A percentile compares a stretch with the other conserved stretches of the same genome.
These are phyloP conservation scores for Penicillium arizonense DNA, from an alignment of 495 filamentous ascomycete genomes.

Conservation along the genomic window DNA sequence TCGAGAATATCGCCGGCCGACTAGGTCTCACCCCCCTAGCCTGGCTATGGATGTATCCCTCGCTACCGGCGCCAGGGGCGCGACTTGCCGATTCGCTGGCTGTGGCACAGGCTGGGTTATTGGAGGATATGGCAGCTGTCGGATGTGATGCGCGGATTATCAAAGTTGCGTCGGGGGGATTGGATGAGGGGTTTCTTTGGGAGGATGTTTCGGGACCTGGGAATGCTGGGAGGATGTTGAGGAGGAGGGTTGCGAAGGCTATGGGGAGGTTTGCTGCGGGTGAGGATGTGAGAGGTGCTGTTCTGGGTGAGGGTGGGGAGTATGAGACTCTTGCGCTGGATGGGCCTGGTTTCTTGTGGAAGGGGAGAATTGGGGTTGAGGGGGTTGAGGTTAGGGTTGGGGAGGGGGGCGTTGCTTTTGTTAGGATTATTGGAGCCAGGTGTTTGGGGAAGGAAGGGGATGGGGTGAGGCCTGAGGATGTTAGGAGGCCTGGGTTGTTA, in stretches of 20 bases:
- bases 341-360: slow-evolving; percentile 72
- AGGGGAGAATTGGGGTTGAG: slow-evolving; percentile 63
- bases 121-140: slow-evolving; percentile 76
- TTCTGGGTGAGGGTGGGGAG: slow-evolving; percentile 92
- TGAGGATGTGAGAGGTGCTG: slow-evolving; percentile 56
- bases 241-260: slow-evolving; percentile 54
- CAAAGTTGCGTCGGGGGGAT: slow-evolving; percentile 89
- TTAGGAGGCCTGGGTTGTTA: slow-evolving; percentile 44
- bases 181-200: slow-evolving; percentile 83
- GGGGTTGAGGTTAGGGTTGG: slow-evolving; percentile 55
- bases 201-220: slow-evolving; percentile 59
- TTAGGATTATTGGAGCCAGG: slow-evolving; percentile 57
- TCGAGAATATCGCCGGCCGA: slow-evolving; percentile 81
- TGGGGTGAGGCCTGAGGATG: slow-evolving; percentile 32
- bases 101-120: slow-evolving; percentile 46
- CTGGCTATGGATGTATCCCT: slow-evolving; percentile 87
- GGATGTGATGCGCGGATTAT: slow-evolving; percentile 83
- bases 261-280: slow-evolving; percentile 66
- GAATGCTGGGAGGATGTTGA: slow-evolving; percentile 36
- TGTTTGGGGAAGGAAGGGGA: slow-evolving; percentile 50
- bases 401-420: slow-evolving; percentile 69
- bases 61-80: slow-evolving; percentile 52
- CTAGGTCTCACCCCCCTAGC: slow-evolving; percentile 77
- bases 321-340: slow-evolving; percentile 91
- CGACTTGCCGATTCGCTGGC: slow-evolving; percentile 16